phyloP scores from a whole-genome alignment of 805 yeast species.

The Zygosaccharomyces pseudorouxii region DNA sequence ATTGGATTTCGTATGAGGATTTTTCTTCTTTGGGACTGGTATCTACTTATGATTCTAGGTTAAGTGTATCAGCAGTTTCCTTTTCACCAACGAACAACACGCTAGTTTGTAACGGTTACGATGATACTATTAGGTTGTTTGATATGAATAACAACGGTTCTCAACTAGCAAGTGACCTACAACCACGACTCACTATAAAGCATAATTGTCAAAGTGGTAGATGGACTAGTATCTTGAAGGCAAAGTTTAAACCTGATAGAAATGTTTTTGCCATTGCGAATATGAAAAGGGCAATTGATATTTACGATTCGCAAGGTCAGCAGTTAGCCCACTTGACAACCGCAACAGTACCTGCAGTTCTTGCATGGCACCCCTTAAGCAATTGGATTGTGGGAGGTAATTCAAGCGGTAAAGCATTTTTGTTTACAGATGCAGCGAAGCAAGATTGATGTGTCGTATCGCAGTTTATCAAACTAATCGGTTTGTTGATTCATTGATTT shows the following conservation, averaged over 20 bases:
- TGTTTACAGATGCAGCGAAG: constrained; percentile 37
- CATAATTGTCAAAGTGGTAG: constrained; percentile 97
- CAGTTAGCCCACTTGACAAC: constrained; percentile 75
- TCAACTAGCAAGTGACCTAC: constrained; percentile 35
- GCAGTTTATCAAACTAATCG: not conserved
- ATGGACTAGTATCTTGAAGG: constrained; percentile 90
- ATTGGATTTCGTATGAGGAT: constrained; percentile 57
- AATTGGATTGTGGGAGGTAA: constrained; percentile 94
- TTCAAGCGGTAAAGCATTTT: constrained; percentile 83
- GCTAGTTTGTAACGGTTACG: constrained; percentile 91
- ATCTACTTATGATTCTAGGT: constrained; percentile 65
- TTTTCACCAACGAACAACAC: constrained; percentile 61
- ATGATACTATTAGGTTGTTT: constrained; percentile 73
- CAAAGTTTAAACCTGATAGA: constrained; percentile 72
- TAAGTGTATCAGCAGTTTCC: constrained; percentile 80
- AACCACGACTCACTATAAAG: constrained; percentile 59
- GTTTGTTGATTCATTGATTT: not conserved
- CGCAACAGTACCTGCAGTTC: constrained; percentile 92
- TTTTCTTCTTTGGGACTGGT: constrained; percentile 34
- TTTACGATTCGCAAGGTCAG: constrained; percentile 70
- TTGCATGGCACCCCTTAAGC: constrained; percentile 73
- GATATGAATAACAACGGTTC: constrained; percentile 37
- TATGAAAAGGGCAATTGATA: constrained; percentile 84
- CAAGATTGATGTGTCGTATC: constrained; percentile 3
- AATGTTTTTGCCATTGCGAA: constrained; percentile 89